A percentile compares a stretch with the other conserved stretches of the same genome.
Conservation (phyloP, 768 basidiomycete genomes). For the Cystofilobasidium macerans region DNA sequence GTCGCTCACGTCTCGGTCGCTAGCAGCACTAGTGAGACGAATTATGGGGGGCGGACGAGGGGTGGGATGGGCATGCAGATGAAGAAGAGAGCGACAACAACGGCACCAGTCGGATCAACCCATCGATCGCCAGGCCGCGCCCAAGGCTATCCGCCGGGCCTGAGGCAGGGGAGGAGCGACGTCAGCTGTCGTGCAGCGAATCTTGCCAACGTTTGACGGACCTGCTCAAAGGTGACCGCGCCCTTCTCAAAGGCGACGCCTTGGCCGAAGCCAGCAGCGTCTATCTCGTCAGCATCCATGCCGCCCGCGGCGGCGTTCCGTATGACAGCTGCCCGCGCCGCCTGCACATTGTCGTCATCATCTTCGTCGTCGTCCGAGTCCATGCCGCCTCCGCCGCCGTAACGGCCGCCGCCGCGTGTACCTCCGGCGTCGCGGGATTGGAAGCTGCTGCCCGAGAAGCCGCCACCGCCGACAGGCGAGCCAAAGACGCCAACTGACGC, state of each 20-base stretch:
- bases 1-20: too few species aligned
- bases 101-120: too few species aligned
- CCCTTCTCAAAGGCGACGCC: slow-evolving; percentile 21
- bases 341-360: slow-evolving; percentile 9
- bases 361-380: slow-evolving; percentile 12
- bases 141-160: slow-evolving; percentile 23
- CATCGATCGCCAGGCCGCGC: slow-evolving; percentile 24
- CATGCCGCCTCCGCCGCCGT: slow-evolving; percentile 10
- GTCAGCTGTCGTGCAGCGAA: neutral
- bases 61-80: too few species aligned
- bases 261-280: slow-evolving; percentile 14
- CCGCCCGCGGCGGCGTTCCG: slow-evolving; percentile 1
- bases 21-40: too few species aligned
- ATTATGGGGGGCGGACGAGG: too few species aligned
- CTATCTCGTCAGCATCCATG: slow-evolving; percentile 11
- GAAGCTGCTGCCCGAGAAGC: neutral
- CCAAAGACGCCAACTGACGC: slow-evolving; percentile 8
- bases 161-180: neutral
- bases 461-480: neutral
- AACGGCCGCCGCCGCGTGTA: slow-evolving; percentile 8
- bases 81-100: too few species aligned
- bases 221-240: slow-evolving; percentile 24
- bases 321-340: neutral
- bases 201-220: neutral
- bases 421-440: too few species aligned